phyloP scores from a whole-genome alignment of 805 yeast species.

The Vanderwaltozyma yarrowii region DNA sequence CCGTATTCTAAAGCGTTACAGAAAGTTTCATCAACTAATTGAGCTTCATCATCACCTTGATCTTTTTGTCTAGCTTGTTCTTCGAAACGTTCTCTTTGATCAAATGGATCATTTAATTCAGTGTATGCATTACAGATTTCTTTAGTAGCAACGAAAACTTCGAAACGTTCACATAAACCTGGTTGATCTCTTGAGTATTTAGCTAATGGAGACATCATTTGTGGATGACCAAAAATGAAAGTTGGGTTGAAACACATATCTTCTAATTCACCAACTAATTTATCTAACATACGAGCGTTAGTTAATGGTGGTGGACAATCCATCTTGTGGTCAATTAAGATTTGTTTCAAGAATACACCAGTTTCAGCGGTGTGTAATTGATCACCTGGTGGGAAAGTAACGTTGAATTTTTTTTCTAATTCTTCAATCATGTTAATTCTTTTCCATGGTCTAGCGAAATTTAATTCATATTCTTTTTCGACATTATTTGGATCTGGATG shows the following conservation, averaged over 20 bases:
- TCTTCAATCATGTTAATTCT: constrained; percentile 96
- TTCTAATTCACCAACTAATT: constrained; percentile 93
- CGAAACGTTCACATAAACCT: constrained; percentile 96
- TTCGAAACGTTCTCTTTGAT: constrained; percentile 94
- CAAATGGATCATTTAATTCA: constrained; percentile 97
- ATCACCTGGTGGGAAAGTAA: constrained; percentile 92
- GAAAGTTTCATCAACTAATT: constrained; percentile 91
- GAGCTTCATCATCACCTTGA: constrained; percentile 99
- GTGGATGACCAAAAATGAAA: constrained; percentile 97
- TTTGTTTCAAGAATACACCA: constrained; percentile 74
- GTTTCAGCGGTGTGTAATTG: constrained; percentile 91
- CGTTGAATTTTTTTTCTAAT: constrained; percentile 75
- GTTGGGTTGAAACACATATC: constrained; percentile 94
- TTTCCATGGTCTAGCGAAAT: constrained; percentile 97
- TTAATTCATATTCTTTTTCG: constrained; percentile 64
- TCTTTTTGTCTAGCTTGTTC: constrained; percentile 98
- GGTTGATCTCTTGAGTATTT: constrained; percentile 87
- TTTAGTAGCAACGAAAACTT: constrained; percentile 96
- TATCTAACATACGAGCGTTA: constrained; percentile 98
- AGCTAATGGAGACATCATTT: constrained; percentile 99
- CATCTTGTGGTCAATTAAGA: constrained; percentile 67
- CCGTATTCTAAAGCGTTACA: constrained; percentile 97
- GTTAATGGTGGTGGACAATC: constrained; percentile 90
- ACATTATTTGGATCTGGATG: constrained; percentile 96
- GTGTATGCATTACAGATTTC: constrained; percentile 98